Conservation (phyloP, 202 grass and related monocot species). For the Zizania palustris region DNA sequence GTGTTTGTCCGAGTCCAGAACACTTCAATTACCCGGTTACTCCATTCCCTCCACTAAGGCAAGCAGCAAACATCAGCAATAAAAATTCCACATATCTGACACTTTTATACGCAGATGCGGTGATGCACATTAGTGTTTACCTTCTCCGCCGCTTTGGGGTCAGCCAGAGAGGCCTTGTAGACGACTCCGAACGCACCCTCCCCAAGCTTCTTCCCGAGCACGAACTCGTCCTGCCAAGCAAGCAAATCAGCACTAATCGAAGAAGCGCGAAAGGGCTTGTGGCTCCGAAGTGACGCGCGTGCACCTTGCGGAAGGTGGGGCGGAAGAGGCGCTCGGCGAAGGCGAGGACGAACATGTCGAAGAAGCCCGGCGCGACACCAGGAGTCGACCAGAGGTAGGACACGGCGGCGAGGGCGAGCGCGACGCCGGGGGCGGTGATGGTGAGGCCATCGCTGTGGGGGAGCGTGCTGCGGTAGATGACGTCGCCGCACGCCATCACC, state of each 20-base stretch:
- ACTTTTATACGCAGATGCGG: not conserved
- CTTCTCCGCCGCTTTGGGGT: constrained; percentile 73
- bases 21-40: not conserved
- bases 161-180: constrained; percentile 73
- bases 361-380: constrained; percentile 90
- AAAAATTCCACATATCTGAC: not conserved
- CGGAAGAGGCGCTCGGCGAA: constrained; percentile 78
- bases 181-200: constrained; percentile 94
- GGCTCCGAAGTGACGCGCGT: not conserved
- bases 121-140: constrained; percentile 38
- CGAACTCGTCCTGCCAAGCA: constrained; percentile 68
- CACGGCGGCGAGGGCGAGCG: constrained; percentile 58
- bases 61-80: not conserved
- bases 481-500: constrained; percentile 95
- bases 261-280: not conserved
- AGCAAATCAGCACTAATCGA: constrained; percentile 22
- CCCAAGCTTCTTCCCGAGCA: constrained; percentile 88
- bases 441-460: constrained; percentile 72
- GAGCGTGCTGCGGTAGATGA: constrained; percentile 97
- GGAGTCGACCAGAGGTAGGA: constrained; percentile 96
- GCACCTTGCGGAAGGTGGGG: constrained; percentile 82
- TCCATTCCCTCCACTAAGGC: not conserved
- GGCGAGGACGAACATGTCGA: constrained; percentile 95
- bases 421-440: constrained; percentile 64
- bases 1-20: not conserved